Conservation (phyloP, 1,139 yeast species). For the Blastobotrys raffinosifermentans region DNA sequence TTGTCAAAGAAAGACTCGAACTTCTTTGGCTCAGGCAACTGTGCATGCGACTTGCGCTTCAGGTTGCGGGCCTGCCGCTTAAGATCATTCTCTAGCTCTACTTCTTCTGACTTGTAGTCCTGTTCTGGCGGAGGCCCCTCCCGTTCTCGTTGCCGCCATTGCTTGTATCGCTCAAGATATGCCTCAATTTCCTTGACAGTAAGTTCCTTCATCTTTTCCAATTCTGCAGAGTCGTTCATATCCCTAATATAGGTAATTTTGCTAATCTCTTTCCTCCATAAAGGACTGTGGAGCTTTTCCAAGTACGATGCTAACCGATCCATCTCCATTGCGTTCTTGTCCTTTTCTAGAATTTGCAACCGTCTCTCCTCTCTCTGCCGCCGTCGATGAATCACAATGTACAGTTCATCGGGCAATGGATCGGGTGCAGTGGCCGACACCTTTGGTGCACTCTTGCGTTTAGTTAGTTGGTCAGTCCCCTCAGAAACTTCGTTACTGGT, state of each 20-base stretch:
- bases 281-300: slow-evolving; percentile 43
- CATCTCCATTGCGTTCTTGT: slow-evolving; percentile 45
- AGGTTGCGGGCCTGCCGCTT: neutral
- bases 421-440: slow-evolving; percentile 28
- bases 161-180: slow-evolving; percentile 44
- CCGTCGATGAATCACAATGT: slow-evolving; percentile 47
- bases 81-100: neutral
- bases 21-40: neutral
- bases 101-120: neutral
- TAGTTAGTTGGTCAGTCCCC: neutral
- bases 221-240: slow-evolving; percentile 42
- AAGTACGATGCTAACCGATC: slow-evolving; percentile 45
- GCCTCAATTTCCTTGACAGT: slow-evolving; percentile 48
- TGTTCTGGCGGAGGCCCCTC: slow-evolving; percentile 6
- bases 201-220: slow-evolving; percentile 43
- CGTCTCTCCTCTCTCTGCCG: slow-evolving; percentile 64
- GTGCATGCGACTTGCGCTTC: neutral
- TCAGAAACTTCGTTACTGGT: neutral
- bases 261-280: slow-evolving; percentile 52
- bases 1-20: slow-evolving; percentile 3
- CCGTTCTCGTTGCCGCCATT: slow-evolving; percentile 35
- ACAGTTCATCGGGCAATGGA: slow-evolving; percentile 43
- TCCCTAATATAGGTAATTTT: slow-evolving; percentile 51
- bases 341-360: slow-evolving; percentile 54
- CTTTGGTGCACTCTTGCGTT: neutral